Base-by-base conservation (phyloP, 108 stramenopile genomes). In the Conticribra guillardii region DNA sequence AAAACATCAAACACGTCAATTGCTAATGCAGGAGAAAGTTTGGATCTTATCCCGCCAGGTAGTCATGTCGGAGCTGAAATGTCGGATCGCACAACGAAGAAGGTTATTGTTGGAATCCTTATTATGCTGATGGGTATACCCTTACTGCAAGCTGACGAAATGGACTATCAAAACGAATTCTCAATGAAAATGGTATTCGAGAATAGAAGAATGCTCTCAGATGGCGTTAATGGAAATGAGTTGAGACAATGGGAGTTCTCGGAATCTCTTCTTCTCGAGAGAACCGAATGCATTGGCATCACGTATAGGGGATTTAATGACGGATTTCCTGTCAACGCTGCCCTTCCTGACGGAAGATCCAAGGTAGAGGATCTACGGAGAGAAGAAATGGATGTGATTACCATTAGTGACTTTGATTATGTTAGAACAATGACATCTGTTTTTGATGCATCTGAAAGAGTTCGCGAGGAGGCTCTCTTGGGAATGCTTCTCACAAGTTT, bases 41-140 rank as follows among this genome's bases (percentile, higher is more conserved):
- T 56, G n/a, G 60, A 56, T 56, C 22, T 63, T 4, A 21, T 71
- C 17, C 71, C 74, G 28, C 50, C 76, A 34, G 74, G 64, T 48
- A 81, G 80, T 67, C 83, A 76, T 50, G 83, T 84, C 15, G 83
- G 83, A 5, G 67, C 79, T 37, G 83, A 81, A 56, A 84, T 84
- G 83, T 76, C 80, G 23, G 83, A 84, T 57, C 63, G 71, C n/a
- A 84, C 83, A 46, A 84, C 83, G n/a, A 84, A 81, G 60, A 81
- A 78, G 50, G 83, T 84, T 7, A 81, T 84, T 51, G 60, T 84
- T 33, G 80, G 80, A 33, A 81, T 84, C 17, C 64, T 84, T 18
- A 47, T 81, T 24, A 84, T 84, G 80, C 63, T 84, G 21, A 71
- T 84, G 33, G 83, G 64, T 3, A 81, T 84, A 49, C 79, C 83